phyloP scores from a whole-genome alignment of 805 yeast genomes.

The Komagataella ulmi region DNA sequence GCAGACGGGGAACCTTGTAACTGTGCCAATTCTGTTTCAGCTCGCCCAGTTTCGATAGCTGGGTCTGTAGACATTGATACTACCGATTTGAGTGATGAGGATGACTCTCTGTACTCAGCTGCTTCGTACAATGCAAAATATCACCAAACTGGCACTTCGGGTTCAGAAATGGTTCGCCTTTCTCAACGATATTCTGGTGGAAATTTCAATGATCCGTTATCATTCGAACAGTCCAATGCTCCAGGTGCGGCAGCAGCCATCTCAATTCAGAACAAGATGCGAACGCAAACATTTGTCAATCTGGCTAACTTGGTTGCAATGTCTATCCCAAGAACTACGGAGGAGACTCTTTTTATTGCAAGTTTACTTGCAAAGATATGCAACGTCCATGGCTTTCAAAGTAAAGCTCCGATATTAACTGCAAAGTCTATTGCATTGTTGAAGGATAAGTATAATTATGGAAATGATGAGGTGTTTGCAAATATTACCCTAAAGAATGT shows the following conservation, averaged over 20 bases:
- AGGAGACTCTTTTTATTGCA: constrained; percentile 66
- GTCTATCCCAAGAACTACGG: constrained; percentile 66
- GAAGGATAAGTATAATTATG: constrained; percentile 33
- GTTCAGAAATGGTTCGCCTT: constrained; percentile 10
- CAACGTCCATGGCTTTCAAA: constrained; percentile 56
- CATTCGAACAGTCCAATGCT: constrained; percentile 56
- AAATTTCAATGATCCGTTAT: constrained; percentile 13
- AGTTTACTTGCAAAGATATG: constrained; percentile 57
- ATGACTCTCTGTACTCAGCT: constrained; percentile 16
- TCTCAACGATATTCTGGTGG: constrained; percentile 3
- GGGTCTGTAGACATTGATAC: constrained; percentile 39
- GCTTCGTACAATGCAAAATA: constrained; percentile 4
- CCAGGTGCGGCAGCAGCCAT: constrained; percentile 69
- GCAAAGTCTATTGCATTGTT: constrained; percentile 61
- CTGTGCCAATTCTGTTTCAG: constrained; percentile 40
- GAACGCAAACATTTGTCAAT: constrained; percentile 29
- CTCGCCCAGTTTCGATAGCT: constrained; percentile 53
- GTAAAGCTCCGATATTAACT: constrained; percentile 56
- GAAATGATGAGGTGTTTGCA: constrained; percentile 16
- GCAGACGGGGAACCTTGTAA: constrained; percentile 39
- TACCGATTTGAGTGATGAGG: constrained; percentile 37
- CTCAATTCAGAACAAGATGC: constrained; percentile 29
- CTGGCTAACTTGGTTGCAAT: constrained; percentile 51
- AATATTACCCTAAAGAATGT: constrained; percentile 18
- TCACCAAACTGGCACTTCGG: background rate